Evolutionary conservation across 1,284 basidiomycete genomes (phyloP), one percentile per base, ranked within the genome.

Genomic region (Heimioporus punctisporus): DNA sequence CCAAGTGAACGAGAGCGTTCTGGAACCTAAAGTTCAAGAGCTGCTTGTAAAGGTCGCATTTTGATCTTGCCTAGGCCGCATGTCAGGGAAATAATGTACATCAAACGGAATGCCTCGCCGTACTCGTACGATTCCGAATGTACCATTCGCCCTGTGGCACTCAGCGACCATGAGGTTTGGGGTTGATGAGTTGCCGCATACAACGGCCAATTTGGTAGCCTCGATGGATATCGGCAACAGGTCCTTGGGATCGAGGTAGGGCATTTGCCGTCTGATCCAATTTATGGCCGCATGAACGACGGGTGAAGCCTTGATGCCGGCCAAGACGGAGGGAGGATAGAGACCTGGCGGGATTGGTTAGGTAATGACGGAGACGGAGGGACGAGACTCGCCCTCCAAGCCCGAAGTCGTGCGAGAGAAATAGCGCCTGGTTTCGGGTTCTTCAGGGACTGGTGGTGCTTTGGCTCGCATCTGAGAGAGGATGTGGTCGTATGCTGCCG

Each of bases 401-500:
- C 56, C 71, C 7, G 69, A 71, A 41, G 14, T n/a, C n/a, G 62
- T 63, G 30, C 56, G 62, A 39, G 66, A 64, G 52, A 61, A 54
- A 37, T 61, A 46, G 21, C 58, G 60, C 14, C 54, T 51, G 50
- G 60, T 46, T 37, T 56, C 58, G 19, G 60, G 52, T 49, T 56
- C 58, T 37, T 58, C 56, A n/a, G 58, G 66, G 27, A 72, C 72
- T 34, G 64, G 65, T 2, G 74, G 55, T 47, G 69, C 57, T 48
- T 73, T 72, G 24, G 67, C 62, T 58, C 82, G 82, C 79, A 95
- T 85, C 62, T 90, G 84, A 27, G 88, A 80, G 23, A 95, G 74
- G 45, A 98, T 94, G 52, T 83, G 81, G 65, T 98, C 93, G 70
- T 90, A 97, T 7, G 93, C 87, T 4, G 92, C 83, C 2, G 92